Evolutionary conservation across 768 basidiomycete species (phyloP).

Genomic region (Auricularia heimuer): DNA sequence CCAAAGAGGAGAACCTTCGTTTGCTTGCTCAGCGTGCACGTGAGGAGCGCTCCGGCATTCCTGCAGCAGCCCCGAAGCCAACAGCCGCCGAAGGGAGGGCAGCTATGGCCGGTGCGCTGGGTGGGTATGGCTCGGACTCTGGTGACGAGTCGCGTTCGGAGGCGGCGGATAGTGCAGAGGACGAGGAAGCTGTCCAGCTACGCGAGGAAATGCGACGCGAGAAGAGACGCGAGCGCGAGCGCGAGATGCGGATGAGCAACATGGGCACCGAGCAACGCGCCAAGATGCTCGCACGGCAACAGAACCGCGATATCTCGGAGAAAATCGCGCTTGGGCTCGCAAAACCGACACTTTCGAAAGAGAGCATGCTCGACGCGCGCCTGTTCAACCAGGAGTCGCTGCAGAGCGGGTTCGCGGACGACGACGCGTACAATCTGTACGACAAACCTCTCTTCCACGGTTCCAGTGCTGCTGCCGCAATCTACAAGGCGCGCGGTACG

Average conservation of each 20-base stretch:
- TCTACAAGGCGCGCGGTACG: slow-evolving; percentile 86
- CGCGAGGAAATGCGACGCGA: slow-evolving; percentile 87
- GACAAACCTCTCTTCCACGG: slow-evolving; percentile 95
- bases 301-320: slow-evolving; percentile 98
- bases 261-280: slow-evolving; percentile 97
- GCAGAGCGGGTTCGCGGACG: slow-evolving; percentile 71
- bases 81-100: slow-evolving; percentile 53
- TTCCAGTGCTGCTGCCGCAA: slow-evolving; percentile 95
- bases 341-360: slow-evolving; percentile 92
- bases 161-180: slow-evolving; percentile 40
- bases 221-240: slow-evolving; percentile 87
- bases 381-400: slow-evolving; percentile 95
- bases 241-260: slow-evolving; percentile 97
- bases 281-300: slow-evolving; percentile 89
- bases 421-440: slow-evolving; percentile 91
- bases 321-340: slow-evolving; percentile 97
- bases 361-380: slow-evolving; percentile 94
- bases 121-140: slow-evolving; percentile 79
- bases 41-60: slow-evolving; percentile 82
- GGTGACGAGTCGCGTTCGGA: slow-evolving; percentile 48
- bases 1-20: slow-evolving; percentile 93
- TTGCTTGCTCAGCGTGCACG: slow-evolving; percentile 90
- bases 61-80: slow-evolving; percentile 39
- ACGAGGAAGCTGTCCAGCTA: slow-evolving; percentile 76
- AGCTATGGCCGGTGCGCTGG: slow-evolving; percentile 65